A percentile compares a stretch with the other conserved stretches of the same genome.
These are phyloP conservation scores for Physcomitrium patens DNA, from an alignment of 225 moss, liverwort and hornwort genomes.

Conservation along the genomic window DNA sequence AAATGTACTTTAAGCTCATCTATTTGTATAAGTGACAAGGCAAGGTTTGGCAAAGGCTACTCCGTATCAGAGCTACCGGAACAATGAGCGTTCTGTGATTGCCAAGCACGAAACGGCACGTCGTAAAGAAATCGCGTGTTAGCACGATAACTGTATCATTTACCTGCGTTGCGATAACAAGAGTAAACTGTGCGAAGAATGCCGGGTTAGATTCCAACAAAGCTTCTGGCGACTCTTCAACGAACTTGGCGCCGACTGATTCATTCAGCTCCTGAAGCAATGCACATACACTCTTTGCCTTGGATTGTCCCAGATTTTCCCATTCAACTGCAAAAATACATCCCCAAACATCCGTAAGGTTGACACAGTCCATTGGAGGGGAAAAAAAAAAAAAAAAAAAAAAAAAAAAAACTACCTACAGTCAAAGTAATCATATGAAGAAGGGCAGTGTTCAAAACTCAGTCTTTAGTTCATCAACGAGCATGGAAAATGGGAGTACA, in stretches of 20 bases:
- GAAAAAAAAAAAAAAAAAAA: no score
- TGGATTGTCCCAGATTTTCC: constrained; percentile 58
- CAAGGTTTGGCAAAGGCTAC: neutral
- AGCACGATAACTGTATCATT: constrained; percentile 2
- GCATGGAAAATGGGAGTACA: neutral
- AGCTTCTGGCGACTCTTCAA: constrained; percentile 58
- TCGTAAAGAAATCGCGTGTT: neutral
- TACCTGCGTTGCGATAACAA: constrained; percentile 80
- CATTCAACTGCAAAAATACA: constrained; percentile 54
- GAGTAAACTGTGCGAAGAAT: constrained; percentile 63
- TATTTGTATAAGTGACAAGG: neutral
- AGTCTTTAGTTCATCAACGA: neutral
- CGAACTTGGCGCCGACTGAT: constrained; percentile 56
- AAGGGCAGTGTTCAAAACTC: neutral
- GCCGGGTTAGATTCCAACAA: constrained; percentile 59
- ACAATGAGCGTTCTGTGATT: neutral
- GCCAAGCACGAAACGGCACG: neutral
- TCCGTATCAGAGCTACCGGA: neutral
- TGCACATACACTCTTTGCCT: constrained; percentile 60
- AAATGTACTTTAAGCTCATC: neutral
- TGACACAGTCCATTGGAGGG: neutral
- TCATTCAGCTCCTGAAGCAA: constrained; percentile 73
- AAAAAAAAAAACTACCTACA: neutral
- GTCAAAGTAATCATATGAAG: neutral
- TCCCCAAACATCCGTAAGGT: neutral